Percentiles rank a stretch among this genome's conserved stretches.
These are phyloP conservation scores for Alnus rubra DNA, from an alignment of 306 rosid species.

Conservation along the genomic window DNA sequence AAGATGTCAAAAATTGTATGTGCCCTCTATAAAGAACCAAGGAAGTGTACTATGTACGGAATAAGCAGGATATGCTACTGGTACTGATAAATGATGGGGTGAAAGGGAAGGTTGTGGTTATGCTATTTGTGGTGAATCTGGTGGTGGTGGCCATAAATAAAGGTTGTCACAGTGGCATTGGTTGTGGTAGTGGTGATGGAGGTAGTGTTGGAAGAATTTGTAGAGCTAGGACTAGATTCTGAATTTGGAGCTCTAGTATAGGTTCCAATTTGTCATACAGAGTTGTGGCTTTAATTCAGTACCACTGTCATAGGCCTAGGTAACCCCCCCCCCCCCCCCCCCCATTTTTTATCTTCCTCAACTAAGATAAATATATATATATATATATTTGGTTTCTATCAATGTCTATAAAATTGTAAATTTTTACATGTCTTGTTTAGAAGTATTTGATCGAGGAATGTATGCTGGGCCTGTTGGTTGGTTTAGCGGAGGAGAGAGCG, in stretches of 20 bases:
- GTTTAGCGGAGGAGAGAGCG: constrained; percentile 99
- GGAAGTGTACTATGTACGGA: neutral
- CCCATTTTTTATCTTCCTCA: neutral
- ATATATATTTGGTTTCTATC: neutral
- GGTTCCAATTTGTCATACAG: neutral
- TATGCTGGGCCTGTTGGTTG: constrained; percentile 99
- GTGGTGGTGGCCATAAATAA: neutral
- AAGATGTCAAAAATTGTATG: neutral
- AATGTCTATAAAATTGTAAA: constrained; percentile 8
- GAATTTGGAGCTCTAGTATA: neutral
- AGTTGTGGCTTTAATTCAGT: neutral
- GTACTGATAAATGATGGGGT: neutral
- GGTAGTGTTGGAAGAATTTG: too few species aligned
- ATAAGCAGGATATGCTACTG: neutral
- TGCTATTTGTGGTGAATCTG: constrained; percentile 5
- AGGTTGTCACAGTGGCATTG: neutral
- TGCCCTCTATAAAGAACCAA: neutral
- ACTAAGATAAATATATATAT: neutral
- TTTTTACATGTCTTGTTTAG: constrained; percentile 43
- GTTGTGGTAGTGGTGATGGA: neutral
- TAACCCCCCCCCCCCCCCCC: neutral
- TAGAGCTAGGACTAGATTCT: neutral
- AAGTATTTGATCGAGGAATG: constrained; percentile 93
- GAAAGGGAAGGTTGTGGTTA: neutral
- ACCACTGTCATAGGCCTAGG: neutral